Conservation (phyloP, 2,329 filamentous ascomycete genomes). For the Talaromyces albobiverticillius region DNA sequence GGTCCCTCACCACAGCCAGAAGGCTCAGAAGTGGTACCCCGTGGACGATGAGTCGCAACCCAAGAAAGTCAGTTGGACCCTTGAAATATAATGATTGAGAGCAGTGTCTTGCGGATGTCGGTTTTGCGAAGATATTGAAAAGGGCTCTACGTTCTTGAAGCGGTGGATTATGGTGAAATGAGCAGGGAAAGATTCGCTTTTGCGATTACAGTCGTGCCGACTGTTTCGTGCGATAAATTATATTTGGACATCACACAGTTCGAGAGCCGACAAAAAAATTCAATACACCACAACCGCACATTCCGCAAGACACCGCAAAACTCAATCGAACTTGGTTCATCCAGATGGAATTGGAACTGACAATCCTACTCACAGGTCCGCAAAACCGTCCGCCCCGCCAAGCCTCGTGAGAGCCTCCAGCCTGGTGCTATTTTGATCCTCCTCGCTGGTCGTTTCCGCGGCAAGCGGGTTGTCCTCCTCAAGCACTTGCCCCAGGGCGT, state of each 20-base stretch:
- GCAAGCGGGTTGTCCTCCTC: slow-evolving; percentile 99
- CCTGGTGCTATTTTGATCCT: slow-evolving; percentile 97
- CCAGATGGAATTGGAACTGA: slow-evolving; percentile 1
- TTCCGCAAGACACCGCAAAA: slow-evolving; percentile 9
- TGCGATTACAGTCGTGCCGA: background rate
- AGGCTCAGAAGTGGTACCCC: slow-evolving; percentile 99
- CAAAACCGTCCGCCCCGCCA: slow-evolving; percentile 86
- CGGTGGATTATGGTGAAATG: slow-evolving; percentile 12
- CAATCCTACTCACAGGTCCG: slow-evolving; percentile 64
- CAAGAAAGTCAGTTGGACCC: slow-evolving; percentile 80
- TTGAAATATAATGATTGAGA: slow-evolving; percentile 13
- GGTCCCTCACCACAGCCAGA: slow-evolving; percentile 81
- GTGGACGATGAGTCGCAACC: slow-evolving; percentile 83
- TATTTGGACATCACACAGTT: background rate
- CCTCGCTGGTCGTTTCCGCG: slow-evolving; percentile 98
- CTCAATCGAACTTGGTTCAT: background rate
- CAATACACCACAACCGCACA: slow-evolving; percentile 11
- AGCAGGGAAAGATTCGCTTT: slow-evolving; percentile 24
- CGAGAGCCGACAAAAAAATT: slow-evolving; percentile 3
- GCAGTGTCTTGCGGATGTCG: slow-evolving; percentile 11
- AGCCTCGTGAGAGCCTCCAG: slow-evolving; percentile 83
- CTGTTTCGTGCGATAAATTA: background rate
- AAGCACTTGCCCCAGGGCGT: slow-evolving; percentile 97
- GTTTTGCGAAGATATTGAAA: background rate
- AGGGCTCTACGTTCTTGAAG: background rate